Conservation (phyloP, 1,139 yeast genomes). For the Magnusiomyces magnusii region DNA sequence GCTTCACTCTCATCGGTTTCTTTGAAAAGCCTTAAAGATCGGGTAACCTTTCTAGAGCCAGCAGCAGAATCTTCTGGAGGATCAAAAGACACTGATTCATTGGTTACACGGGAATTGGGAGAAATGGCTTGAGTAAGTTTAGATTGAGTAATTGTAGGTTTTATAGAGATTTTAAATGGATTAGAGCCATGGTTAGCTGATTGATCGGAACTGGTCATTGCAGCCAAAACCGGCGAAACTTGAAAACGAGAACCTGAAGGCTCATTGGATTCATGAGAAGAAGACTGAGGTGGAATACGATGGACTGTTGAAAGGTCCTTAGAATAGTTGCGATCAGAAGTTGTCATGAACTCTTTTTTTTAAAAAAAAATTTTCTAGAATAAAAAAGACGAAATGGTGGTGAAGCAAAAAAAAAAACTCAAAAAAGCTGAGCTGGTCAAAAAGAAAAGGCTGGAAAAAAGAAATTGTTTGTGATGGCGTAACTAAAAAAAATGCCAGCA, state of each 20-base stretch:
- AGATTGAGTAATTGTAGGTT: slow-evolving; percentile 33
- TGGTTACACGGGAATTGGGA: not conserved
- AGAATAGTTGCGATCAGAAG: not conserved
- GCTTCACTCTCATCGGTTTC: slow-evolving; percentile 28
- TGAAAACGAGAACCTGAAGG: not conserved
- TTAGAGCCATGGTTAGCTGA: no score
- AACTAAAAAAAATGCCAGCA: no score
- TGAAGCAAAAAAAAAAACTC: no score
- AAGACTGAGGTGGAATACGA: not conserved
- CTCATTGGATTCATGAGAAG: not conserved
- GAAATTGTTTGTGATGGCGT: no score
- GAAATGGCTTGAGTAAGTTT: slow-evolving; percentile 36
- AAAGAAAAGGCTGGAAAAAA: no score
- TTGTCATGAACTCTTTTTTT: no score
- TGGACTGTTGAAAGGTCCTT: not conserved
- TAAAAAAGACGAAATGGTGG: not conserved
- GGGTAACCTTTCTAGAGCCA: slow-evolving; percentile 45
- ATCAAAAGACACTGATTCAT: slow-evolving; percentile 8
- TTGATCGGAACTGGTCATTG: not conserved
- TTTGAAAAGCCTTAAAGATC: slow-evolving; percentile 43
- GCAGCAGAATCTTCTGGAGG: slow-evolving; percentile 17
- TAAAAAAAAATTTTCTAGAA: no score
- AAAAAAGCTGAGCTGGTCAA: no score
- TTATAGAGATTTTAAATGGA: not conserved
- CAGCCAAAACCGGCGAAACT: not conserved